Conservation (phyloP, 371 early-diverging fungal species). For the Actinomortierella ambigua region DNA sequence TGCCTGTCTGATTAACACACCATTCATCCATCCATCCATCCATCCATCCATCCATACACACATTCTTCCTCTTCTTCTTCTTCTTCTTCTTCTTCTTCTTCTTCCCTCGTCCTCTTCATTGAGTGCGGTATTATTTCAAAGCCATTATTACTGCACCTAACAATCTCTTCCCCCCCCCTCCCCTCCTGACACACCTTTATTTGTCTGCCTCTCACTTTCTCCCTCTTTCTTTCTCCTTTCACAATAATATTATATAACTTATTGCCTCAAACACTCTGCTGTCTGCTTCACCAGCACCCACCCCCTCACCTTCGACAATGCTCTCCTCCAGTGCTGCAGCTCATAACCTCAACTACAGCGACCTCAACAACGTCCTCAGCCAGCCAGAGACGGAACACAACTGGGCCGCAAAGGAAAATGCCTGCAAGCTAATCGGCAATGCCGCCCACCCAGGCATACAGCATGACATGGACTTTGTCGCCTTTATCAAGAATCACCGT, state of each 20-base stretch:
- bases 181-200: too few species aligned
- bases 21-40: too few species aligned
- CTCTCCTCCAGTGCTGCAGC: conserved; percentile 15
- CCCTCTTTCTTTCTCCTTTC: background rate
- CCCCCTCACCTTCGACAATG: conserved; percentile 11
- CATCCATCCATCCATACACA: background rate
- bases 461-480: conserved; percentile 29
- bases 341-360: conserved; percentile 36
- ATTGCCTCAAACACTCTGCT: background rate
- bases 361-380: conserved; percentile 37
- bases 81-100: background rate
- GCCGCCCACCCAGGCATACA: conserved; percentile 34
- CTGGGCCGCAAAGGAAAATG: conserved; percentile 41
- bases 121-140: too few species aligned
- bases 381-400: conserved; percentile 46
- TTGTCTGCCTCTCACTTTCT: too few species aligned
- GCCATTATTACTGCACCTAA: too few species aligned
- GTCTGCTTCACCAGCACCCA: too few species aligned
- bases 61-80: background rate
- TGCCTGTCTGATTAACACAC: too few species aligned
- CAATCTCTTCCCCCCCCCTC: too few species aligned
- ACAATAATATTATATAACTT: background rate
- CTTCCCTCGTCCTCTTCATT: background rate
- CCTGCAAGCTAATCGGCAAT: conserved; percentile 23
- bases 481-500: conserved; percentile 41